phyloP scores from a whole-genome alignment of 73 alveolate species.

The Paramecium octaurelia region DNA sequence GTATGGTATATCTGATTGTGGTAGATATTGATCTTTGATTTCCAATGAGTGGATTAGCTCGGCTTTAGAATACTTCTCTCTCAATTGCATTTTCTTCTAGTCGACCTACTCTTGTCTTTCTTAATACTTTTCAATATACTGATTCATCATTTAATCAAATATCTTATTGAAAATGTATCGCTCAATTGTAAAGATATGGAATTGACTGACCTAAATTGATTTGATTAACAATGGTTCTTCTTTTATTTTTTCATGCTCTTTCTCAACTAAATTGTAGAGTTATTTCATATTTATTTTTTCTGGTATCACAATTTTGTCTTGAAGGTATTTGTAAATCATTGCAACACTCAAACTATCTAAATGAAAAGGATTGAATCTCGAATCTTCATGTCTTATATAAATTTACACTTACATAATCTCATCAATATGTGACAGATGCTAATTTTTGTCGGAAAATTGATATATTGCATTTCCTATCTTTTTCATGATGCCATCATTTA shows the following conservation, averaged over 20 bases:
- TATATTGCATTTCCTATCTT: not conserved
- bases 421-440: not conserved
- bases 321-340: not conserved
- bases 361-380: conserved; percentile 26
- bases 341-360: not conserved
- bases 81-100: conserved; percentile 4
- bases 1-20: conserved; percentile 8
- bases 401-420: not conserved
- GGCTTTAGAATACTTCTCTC: not conserved
- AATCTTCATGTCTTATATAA: conserved; percentile 23
- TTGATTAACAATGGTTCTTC: not conserved
- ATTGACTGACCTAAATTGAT: not conserved
- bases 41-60: conserved; percentile 15
- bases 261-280: not conserved
- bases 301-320: not conserved
- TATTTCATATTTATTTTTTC: not conserved
- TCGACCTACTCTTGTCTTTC: not conserved
- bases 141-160: not conserved
- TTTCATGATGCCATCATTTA: not conserved
- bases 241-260: not conserved
- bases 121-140: conserved; percentile 10
- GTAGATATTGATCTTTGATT: conserved; percentile 7
- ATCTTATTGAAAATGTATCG: not conserved
- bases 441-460: not conserved
- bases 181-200: conserved; percentile 35